phyloP scores from a whole-genome alignment of 2,329 filamentous ascomycete species.

The Paramyrothecium sp. region DNA sequence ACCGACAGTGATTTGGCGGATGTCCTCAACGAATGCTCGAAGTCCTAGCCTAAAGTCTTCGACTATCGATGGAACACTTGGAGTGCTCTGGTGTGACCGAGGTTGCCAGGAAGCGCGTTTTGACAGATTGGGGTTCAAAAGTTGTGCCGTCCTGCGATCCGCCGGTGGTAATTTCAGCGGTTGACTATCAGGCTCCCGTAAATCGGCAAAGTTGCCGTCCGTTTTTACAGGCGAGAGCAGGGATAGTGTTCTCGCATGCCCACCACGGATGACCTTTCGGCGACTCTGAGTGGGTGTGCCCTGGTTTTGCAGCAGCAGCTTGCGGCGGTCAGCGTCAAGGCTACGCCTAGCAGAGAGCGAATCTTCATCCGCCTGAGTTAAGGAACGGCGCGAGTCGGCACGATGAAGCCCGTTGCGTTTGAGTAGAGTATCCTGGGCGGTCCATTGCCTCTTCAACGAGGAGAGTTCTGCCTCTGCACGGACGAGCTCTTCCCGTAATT shows the following conservation, averaged over 20 bases:
- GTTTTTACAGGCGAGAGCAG: conserved; percentile 70
- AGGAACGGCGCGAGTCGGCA: conserved; percentile 41
- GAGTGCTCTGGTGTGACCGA: conserved; percentile 41
- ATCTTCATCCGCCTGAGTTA: conserved; percentile 22
- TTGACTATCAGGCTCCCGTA: conserved; percentile 34
- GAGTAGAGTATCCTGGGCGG: conserved; percentile 71
- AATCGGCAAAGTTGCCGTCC: conserved; percentile 39
- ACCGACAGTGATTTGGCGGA: conserved; percentile 91
- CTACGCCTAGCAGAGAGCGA: conserved; percentile 36
- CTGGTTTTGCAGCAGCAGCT: conserved; percentile 58
- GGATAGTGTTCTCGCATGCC: conserved; percentile 67
- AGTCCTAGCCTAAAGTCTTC: conserved; percentile 87
- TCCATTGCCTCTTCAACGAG: conserved; percentile 81
- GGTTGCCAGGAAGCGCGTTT: conserved; percentile 63
- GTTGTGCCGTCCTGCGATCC: conserved; percentile 30
- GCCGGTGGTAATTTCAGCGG: conserved; percentile 21
- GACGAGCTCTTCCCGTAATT: conserved; percentile 84
- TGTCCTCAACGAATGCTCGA: conserved; percentile 93
- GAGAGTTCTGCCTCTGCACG: conserved; percentile 77
- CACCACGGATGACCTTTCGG: conserved; percentile 67
- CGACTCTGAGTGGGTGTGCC: conserved; percentile 39
- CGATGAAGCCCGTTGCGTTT: conserved; percentile 68
- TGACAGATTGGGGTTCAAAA: conserved; percentile 37
- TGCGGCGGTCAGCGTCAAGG: conserved; percentile 71
- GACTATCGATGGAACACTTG: conserved; percentile 72